A percentile compares a stretch with the other conserved stretches of the same genome.
Evolutionary conservation across 129 eudicot genomes (phyloP).

Genomic region (Artemisia tridentata): DNA sequence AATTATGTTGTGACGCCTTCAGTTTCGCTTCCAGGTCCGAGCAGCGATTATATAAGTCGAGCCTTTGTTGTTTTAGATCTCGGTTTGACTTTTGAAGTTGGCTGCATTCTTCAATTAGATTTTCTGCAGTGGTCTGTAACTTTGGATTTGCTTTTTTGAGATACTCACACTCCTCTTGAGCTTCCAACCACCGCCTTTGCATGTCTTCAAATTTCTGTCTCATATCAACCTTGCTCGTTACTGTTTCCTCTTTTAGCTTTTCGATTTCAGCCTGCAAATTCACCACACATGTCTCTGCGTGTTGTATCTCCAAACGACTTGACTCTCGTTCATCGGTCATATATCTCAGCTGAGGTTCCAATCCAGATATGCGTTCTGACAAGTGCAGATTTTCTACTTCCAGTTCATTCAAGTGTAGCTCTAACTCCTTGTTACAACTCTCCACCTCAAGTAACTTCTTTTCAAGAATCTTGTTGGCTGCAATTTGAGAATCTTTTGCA

Average conservation of each 20-base stretch:
- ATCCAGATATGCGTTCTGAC: constrained; percentile 63
- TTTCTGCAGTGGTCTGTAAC: constrained; percentile 63
- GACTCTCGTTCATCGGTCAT: constrained; percentile 62
- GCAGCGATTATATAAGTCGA: constrained; percentile 42
- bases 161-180: constrained; percentile 69
- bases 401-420: constrained; percentile 42
- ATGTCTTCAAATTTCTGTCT: constrained; percentile 50
- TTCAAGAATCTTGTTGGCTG: constrained; percentile 51
- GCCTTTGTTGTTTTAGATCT: constrained; percentile 60
- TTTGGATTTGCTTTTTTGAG: constrained; percentile 58
- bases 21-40: constrained; percentile 48
- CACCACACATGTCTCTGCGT: constrained; percentile 43
- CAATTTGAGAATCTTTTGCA: constrained; percentile 40
- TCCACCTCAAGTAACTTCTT: constrained; percentile 47
- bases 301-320: constrained; percentile 54
- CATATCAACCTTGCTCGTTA: constrained; percentile 46
- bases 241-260: constrained; percentile 48
- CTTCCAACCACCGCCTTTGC: constrained; percentile 67
- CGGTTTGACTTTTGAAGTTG: constrained; percentile 56
- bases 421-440: constrained; percentile 54
- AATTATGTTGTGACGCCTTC: constrained; percentile 40
- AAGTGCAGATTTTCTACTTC: constrained; percentile 64
- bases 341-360: constrained; percentile 71
- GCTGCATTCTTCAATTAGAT: constrained; percentile 62
- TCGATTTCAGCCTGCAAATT: constrained; percentile 45